Evolutionary conservation across 2,329 filamentous ascomycete species (phyloP).

Genomic region (Endoconidiophora polonica): DNA sequence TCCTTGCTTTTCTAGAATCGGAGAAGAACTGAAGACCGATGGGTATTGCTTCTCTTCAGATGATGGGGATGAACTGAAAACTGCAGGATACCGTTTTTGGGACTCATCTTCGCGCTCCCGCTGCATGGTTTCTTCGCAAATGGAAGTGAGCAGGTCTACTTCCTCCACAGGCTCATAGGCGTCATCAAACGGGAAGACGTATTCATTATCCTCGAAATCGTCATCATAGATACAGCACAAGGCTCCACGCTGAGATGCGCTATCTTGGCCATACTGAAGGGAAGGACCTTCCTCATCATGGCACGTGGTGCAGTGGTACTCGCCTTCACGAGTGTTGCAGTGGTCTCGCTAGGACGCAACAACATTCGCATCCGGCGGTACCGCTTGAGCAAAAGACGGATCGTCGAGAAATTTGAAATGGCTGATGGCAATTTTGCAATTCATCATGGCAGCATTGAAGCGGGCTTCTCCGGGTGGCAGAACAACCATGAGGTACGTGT

Average conservation of each 20-base stretch:
- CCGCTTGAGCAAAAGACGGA: slow-evolving; percentile 14
- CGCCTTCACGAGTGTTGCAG: background rate
- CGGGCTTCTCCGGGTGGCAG: slow-evolving; percentile 80
- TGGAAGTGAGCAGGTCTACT: too few relatives aligned
- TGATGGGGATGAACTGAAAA: too few relatives aligned
- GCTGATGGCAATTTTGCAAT: slow-evolving; percentile 71
- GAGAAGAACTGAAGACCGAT: too few relatives aligned
- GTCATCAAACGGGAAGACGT: too few relatives aligned
- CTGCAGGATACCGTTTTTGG: too few relatives aligned
- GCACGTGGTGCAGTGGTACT: slow-evolving; percentile 1
- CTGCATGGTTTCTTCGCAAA: too few relatives aligned
- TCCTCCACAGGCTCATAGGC: too few relatives aligned
- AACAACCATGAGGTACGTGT: slow-evolving; percentile 88
- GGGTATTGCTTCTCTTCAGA: too few relatives aligned
- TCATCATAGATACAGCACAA: background rate
- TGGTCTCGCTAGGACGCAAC: slow-evolving; percentile 12
- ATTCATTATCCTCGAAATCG: too few relatives aligned
- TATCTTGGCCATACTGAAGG: background rate
- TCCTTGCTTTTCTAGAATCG: too few relatives aligned
- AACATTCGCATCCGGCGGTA: slow-evolving; percentile 1
- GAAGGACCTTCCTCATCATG: background rate
- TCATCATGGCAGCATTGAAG: slow-evolving; percentile 80
- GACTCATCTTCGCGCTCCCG: too few relatives aligned
- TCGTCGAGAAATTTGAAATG: slow-evolving; percentile 58
- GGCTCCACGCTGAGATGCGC: background rate